A percentile compares a stretch with the other conserved stretches of the same genome.
phyloP scores from a whole-genome alignment of 805 yeast genomes.

The Saccharomycopsis fibuligera region DNA sequence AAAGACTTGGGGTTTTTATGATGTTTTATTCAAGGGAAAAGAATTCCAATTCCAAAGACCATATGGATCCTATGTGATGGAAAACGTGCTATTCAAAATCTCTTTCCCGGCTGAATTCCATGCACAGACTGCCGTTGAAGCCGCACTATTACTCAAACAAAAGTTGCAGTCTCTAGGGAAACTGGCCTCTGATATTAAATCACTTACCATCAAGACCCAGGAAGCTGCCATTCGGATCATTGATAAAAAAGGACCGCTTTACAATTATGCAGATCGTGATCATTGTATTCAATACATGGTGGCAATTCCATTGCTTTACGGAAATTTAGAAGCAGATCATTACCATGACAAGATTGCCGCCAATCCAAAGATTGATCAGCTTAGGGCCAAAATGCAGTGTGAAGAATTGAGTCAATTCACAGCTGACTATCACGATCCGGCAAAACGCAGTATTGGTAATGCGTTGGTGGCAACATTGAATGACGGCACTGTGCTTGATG shows the following conservation, averaged over 20 bases:
- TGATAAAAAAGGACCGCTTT: slow-evolving; percentile 52
- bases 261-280: slow-evolving; percentile 60
- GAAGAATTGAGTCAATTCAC: slow-evolving; percentile 44
- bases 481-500: slow-evolving; percentile 48
- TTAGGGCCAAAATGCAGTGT: slow-evolving; percentile 50
- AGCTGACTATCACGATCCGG: slow-evolving; percentile 48
- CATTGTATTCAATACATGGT: slow-evolving; percentile 62
- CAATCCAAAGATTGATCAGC: slow-evolving; percentile 44
- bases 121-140: slow-evolving; percentile 60
- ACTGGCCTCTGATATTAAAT: slow-evolving; percentile 42
- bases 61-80: slow-evolving; percentile 56
- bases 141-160: slow-evolving; percentile 40
- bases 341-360: slow-evolving; percentile 45
- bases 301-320: slow-evolving; percentile 49
- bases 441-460: slow-evolving; percentile 52
- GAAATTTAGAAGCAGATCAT: slow-evolving; percentile 52
- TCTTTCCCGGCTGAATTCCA: slow-evolving; percentile 63
- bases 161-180: slow-evolving; percentile 35
- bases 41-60: slow-evolving; percentile 48
- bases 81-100: slow-evolving; percentile 53
- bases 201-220: slow-evolving; percentile 47
- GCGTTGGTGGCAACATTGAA: slow-evolving; percentile 44
- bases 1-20: slow-evolving; percentile 58
- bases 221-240: slow-evolving; percentile 57
- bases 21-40: slow-evolving; percentile 49